Conservation (phyloP, 176 grass and related monocot species). For the Rhynchospora breviuscula region DNA sequence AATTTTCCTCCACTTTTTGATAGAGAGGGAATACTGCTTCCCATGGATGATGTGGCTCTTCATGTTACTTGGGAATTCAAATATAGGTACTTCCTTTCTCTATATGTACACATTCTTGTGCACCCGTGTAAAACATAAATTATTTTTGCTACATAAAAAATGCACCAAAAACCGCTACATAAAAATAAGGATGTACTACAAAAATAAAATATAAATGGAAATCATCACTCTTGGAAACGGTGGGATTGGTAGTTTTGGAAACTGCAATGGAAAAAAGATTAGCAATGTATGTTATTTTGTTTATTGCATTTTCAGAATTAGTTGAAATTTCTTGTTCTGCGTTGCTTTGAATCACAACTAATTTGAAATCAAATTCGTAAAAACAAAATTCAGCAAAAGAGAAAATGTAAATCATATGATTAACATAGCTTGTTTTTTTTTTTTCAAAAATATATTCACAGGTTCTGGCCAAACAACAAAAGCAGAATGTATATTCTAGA, state of each 20-base stretch:
- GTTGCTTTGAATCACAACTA: background rate
- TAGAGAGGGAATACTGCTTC: slow-evolving; percentile 51
- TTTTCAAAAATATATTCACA: slow-evolving; percentile 18
- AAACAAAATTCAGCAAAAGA: background rate
- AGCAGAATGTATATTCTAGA: slow-evolving; percentile 89
- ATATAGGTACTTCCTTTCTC: slow-evolving; percentile 50
- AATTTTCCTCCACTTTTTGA: slow-evolving; percentile 66
- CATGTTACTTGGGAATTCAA: slow-evolving; percentile 74
- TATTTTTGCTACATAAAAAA: background rate
- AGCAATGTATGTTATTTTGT: background rate
- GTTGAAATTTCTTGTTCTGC: background rate
- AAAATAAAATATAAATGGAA: background rate
- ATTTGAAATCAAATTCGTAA: background rate
- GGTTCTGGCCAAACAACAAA: slow-evolving; percentile 94
- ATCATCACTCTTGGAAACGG: background rate
- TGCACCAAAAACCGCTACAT: background rate
- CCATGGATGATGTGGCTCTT: slow-evolving; percentile 67
- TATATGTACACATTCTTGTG: background rate
- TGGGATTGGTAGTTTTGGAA: background rate
- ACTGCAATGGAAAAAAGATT: background rate
- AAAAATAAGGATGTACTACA: background rate
- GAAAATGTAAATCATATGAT: background rate
- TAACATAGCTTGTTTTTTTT: background rate
- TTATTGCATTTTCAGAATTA: background rate
- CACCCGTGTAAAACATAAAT: background rate